These are phyloP conservation scores for Dendrostoma leiphaemia DNA, from an alignment of 2,329 filamentous ascomycete species.

Conservation along the genomic window DNA sequence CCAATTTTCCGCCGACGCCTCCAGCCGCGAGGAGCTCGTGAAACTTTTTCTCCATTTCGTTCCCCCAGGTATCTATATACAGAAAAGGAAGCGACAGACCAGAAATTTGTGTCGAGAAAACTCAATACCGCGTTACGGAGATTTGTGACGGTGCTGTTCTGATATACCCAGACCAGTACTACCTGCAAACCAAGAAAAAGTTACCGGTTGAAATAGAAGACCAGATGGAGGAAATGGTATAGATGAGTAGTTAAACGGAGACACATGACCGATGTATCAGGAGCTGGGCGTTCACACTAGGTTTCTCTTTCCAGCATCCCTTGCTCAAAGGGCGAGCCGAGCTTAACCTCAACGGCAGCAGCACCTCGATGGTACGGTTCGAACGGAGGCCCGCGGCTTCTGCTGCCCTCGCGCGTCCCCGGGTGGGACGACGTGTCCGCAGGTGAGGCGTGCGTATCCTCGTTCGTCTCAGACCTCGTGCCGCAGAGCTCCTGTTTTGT, in stretches of 20 bases:
- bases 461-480: not conserved
- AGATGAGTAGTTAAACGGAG: not conserved
- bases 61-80: too few relatives aligned
- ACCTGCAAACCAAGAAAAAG: too few relatives aligned
- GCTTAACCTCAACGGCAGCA: constrained; percentile 13
- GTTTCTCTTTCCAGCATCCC: not conserved
- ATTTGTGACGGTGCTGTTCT: too few relatives aligned
- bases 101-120: too few relatives aligned
- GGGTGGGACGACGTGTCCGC: not conserved
- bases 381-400: not conserved
- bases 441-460: not conserved
- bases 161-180: too few relatives aligned
- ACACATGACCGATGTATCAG: not conserved
- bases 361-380: not conserved
- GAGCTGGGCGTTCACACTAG: not conserved
- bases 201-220: too few relatives aligned
- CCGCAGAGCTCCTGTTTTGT: not conserved
- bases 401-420: constrained; percentile 1
- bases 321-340: constrained; percentile 15
- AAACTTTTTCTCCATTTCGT: too few relatives aligned
- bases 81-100: too few relatives aligned
- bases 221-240: not conserved
- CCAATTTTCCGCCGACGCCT: too few relatives aligned
- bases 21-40: too few relatives aligned
- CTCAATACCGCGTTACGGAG: too few relatives aligned